Conservation (phyloP, 495 filamentous ascomycete species). For the Podospora pseudocomata region DNA sequence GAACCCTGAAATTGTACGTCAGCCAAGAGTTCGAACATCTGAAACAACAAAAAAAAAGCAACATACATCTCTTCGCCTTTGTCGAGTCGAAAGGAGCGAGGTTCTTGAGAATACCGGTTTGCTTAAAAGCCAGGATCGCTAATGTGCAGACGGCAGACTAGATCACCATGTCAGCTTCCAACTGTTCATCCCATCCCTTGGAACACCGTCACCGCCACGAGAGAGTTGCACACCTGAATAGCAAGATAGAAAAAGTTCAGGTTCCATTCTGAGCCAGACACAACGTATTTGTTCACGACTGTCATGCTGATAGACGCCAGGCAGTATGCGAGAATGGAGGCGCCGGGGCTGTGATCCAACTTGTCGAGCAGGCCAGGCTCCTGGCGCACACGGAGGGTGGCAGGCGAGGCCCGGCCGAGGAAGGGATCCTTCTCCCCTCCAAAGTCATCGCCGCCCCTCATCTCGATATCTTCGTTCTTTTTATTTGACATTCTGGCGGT, state of each 20-base stretch:
- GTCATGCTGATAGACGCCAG: conserved; percentile 96
- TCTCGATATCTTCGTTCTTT: conserved; percentile 75
- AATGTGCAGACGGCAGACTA: conserved; percentile 88
- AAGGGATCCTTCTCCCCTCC: conserved; percentile 56
- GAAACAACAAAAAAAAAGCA: neutral
- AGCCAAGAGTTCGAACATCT: conserved; percentile 15
- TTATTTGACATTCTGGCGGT: conserved; percentile 59
- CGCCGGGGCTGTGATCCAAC: conserved; percentile 65
- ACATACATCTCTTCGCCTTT: conserved; percentile 87
- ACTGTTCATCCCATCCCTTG: neutral
- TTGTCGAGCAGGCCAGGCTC: conserved; percentile 38
- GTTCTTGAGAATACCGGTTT: conserved; percentile 77
- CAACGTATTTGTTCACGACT: conserved; percentile 96
- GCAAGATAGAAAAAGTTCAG: conserved; percentile 92
- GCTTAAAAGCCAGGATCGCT: conserved; percentile 82
- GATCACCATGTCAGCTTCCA: conserved; percentile 21
- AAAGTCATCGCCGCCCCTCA: conserved; percentile 57
- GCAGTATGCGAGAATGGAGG: conserved; percentile 89
- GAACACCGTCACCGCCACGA: neutral
- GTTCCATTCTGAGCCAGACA: conserved; percentile 88
- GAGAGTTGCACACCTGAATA: conserved; percentile 66
- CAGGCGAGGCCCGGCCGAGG: conserved; percentile 38
- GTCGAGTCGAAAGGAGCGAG: conserved; percentile 80
- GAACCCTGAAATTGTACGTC: conserved; percentile 65
- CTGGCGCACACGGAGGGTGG: conserved; percentile 46